Percentiles rank a stretch among this genome's conserved stretches.
These are phyloP conservation scores for Trypanosomatidae sp. DNA, from an alignment of 208 protist genomes.

Conservation along the genomic window DNA sequence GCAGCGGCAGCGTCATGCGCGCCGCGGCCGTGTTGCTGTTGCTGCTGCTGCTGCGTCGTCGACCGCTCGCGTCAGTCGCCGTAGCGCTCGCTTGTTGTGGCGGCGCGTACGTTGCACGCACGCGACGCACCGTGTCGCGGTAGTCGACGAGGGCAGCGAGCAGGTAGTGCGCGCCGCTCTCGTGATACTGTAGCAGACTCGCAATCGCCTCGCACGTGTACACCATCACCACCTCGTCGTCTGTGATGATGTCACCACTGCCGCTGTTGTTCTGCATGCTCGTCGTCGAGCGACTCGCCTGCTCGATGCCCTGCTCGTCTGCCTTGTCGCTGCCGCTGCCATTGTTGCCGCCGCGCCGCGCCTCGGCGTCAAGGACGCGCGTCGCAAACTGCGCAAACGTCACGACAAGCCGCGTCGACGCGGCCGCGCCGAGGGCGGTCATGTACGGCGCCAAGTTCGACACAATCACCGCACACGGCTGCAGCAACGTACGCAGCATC, in stretches of 20 bases:
- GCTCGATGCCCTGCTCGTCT: no score
- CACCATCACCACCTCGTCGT: conserved; percentile 25
- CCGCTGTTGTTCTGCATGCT: background rate
- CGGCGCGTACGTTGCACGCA: conserved; percentile 20
- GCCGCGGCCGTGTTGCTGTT: conserved; percentile 6
- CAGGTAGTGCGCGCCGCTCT: conserved; percentile 23
- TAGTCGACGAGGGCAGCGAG: conserved; percentile 38
- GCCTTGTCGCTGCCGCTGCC: no score
- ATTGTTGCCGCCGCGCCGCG: conserved; percentile 1
- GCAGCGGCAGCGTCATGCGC: conserved; percentile 16
- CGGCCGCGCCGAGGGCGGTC: conserved; percentile 16
- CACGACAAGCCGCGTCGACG: conserved; percentile 32
- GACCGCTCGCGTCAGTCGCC: no score
- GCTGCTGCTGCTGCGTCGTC: background rate
- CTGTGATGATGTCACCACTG: background rate
- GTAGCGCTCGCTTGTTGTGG: background rate
- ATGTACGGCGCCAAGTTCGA: conserved; percentile 82
- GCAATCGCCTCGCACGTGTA: conserved; percentile 59
- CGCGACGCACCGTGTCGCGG: conserved; percentile 23
- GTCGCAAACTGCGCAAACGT: conserved; percentile 31
- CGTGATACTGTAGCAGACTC: conserved; percentile 60
- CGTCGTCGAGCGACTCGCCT: background rate
- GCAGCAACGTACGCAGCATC: conserved; percentile 24
- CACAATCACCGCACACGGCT: conserved; percentile 59
- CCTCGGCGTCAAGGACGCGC: conserved; percentile 10